Conservation (phyloP, 495 filamentous ascomycete species). For the Apodospora peruviana region DNA sequence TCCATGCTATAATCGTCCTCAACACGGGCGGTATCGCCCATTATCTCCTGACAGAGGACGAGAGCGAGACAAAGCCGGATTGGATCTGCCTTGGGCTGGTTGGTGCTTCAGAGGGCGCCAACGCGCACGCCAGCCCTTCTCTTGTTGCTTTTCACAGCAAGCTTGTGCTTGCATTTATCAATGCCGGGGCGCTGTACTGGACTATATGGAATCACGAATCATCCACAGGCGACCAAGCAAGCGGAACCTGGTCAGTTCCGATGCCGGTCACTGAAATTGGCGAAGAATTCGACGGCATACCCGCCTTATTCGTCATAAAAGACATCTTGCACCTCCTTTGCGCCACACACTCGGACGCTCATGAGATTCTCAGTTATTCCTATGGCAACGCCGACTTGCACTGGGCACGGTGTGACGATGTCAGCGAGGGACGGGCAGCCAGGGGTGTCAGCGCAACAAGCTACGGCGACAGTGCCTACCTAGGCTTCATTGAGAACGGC, state of each 20-base stretch:
- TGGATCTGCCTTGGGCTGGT: conserved; percentile 15
- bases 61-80: neutral
- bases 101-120: neutral
- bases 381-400: conserved; percentile 13
- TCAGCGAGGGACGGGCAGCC: conserved; percentile 21
- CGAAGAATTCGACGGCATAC: conserved; percentile 17
- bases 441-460: conserved; percentile 22
- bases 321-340: conserved; percentile 22
- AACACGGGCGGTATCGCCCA: conserved; percentile 21
- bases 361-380: conserved; percentile 20
- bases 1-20: conserved; percentile 21
- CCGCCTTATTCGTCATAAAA: conserved; percentile 21
- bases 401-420: conserved; percentile 20
- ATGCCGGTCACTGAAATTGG: conserved; percentile 4
- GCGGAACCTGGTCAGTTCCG: conserved; percentile 14
- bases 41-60: conserved; percentile 20
- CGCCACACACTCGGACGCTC: conserved; percentile 9
- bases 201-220: conserved; percentile 9
- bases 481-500: conserved; percentile 21
- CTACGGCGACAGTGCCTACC: conserved; percentile 23
- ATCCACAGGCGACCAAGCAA: neutral
- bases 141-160: conserved; percentile 25
- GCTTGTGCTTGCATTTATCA: conserved; percentile 22
- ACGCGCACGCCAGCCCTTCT: conserved; percentile 15
- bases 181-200: conserved; percentile 13